Base-by-base conservation (phyloP, 805 yeast species). In the Komagataella pastoris region DNA sequence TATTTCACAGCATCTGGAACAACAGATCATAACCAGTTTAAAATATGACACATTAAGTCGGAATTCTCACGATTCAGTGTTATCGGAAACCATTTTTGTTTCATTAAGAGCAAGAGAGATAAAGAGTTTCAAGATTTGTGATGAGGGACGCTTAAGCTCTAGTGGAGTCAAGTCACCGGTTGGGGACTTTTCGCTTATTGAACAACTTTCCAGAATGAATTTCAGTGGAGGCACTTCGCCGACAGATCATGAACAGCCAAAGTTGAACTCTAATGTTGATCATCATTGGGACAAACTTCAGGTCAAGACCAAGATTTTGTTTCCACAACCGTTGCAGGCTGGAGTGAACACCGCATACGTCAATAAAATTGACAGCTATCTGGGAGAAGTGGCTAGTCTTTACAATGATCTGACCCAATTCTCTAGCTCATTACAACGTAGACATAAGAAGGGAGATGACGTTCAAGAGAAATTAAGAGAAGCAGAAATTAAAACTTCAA, bases 11-110 rank as follows among this genome's bases (percentile, higher is more conserved):
- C 69, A 71, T 53, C 61, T 75, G 40, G 81, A 77, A 54, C 60
- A 63, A 6, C 71, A 68, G 49, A 70, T 77, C 17, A 59, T 67
- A 49, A 67, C 63, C 24, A 61, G 77, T 7, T 73, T 78, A 78
- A 73, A 67, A 52, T 74, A 74, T 54, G 82, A 78, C 56, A 62
- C 76, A 50, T 51, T 68, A 51, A 70, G 69, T 52, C 67, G 68
- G 54, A 64, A 65, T 49, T 60, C 62, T 6, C 62, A 45, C 65
- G 72, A 2, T 58, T 61, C 3, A 61, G 43, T 24, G 14, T 17
- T 47, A 36, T 43, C 75, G 4, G 59, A 67, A 45, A 71, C 76
- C 1, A 60, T 73, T 1, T 67, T 72, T 50, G 61, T 73, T n/a
- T 70, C 74, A 52, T 61, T 73, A 50, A 58, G 75, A 44, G 76